Percentiles rank a stretch among this genome's conserved stretches.
Evolutionary conservation across 257 asterid genomes (phyloP).

Genomic region (Solanum lignicaule): DNA sequence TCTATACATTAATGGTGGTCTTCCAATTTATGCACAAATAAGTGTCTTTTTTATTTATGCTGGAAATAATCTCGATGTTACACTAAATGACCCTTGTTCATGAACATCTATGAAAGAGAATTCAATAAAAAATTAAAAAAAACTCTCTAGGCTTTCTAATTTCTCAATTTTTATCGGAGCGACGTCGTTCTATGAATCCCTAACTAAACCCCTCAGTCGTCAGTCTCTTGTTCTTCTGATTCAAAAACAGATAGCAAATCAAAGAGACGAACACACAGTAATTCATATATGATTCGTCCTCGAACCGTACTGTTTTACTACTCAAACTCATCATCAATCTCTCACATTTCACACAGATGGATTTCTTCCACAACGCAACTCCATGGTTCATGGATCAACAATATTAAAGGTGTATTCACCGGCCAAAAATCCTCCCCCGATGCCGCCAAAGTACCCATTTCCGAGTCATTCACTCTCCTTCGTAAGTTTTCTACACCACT

Average conservation of each 20-base stretch:
- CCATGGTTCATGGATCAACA: conserved; percentile 71
- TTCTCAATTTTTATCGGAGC: background rate
- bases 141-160: too few species aligned
- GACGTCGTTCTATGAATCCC: background rate
- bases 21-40: too few species aligned
- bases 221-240: background rate
- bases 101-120: too few species aligned
- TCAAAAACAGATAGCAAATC: background rate
- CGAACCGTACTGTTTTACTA: background rate
- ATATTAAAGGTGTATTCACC: conserved; percentile 61
- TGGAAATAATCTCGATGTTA: too few species aligned
- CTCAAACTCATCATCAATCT: background rate
- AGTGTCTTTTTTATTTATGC: too few species aligned
- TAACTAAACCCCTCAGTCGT: background rate
- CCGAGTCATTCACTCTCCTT: conserved; percentile 64
- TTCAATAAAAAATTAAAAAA: too few species aligned
- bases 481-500: conserved; percentile 10
- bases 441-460: conserved; percentile 2
- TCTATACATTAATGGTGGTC: too few species aligned
- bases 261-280: background rate
- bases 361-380: conserved; percentile 54
- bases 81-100: too few species aligned
- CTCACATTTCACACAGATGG: conserved; percentile 19
- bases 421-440: conserved; percentile 38
- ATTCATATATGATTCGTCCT: background rate